These are phyloP conservation scores for Dendrobium chrysotoxum DNA, from an alignment of 106 monocot species.

Conservation along the genomic window DNA sequence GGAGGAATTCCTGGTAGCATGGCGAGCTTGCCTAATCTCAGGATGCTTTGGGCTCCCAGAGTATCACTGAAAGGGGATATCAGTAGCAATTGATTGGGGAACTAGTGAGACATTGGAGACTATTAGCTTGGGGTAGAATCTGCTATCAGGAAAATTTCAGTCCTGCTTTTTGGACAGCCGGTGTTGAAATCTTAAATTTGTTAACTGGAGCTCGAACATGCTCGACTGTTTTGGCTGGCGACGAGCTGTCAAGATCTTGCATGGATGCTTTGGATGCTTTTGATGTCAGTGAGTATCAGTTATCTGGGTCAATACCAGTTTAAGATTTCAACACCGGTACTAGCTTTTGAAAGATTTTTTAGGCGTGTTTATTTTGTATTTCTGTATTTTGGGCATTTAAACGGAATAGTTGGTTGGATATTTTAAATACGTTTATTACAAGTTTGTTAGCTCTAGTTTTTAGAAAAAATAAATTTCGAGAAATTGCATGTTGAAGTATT, in stretches of 20 bases:
- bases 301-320: slow-evolving; percentile 55
- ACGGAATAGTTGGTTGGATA: too few species aligned
- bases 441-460: too few species aligned
- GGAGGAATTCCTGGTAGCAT: slow-evolving; percentile 59
- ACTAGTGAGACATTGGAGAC: slow-evolving; percentile 62
- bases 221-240: slow-evolving; percentile 48
- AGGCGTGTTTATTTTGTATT: too few species aligned
- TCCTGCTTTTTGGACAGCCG: slow-evolving; percentile 30
- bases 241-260: slow-evolving; percentile 65
- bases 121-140: slow-evolving; percentile 65
- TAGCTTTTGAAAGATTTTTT: too few species aligned
- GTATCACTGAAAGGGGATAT: slow-evolving; percentile 56
- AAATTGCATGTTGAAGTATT: too few species aligned
- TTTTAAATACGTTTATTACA: too few species aligned
- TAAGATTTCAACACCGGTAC: too few species aligned
- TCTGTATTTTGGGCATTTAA: too few species aligned
- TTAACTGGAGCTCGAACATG: slow-evolving; percentile 76
- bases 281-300: slow-evolving; percentile 74
- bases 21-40: slow-evolving; percentile 49
- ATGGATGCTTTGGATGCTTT: slow-evolving; percentile 81
- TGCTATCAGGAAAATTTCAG: slow-evolving; percentile 48
- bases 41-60: slow-evolving; percentile 82
- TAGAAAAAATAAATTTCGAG: too few species aligned
- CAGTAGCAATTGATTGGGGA: slow-evolving; percentile 67
- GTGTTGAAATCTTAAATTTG: slow-evolving; percentile 63